phyloP scores from a whole-genome alignment of 495 filamentous ascomycete species.

The Penicillium canariense region DNA sequence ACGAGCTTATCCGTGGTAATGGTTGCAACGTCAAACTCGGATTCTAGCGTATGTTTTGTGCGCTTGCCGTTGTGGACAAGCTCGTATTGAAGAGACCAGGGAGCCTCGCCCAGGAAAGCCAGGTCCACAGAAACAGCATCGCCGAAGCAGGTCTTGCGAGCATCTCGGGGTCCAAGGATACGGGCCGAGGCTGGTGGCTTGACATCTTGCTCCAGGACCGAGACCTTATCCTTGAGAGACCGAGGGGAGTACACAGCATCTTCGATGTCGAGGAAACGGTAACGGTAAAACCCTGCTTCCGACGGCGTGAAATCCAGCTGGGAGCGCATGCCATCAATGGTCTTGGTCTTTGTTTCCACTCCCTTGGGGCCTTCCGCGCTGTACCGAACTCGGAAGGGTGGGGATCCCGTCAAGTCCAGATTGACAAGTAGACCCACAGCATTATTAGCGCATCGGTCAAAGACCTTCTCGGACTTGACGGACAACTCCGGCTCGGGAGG shows the following conservation, averaged over 20 bases:
- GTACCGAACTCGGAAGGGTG: slow-evolving; percentile 79
- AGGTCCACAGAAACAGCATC: slow-evolving; percentile 72
- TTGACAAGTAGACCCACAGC: slow-evolving; percentile 86
- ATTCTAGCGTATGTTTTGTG: slow-evolving; percentile 60
- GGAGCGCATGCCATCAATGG: slow-evolving; percentile 63
- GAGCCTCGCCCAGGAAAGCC: slow-evolving; percentile 71
- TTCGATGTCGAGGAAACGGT: slow-evolving; percentile 74
- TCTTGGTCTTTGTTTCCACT: slow-evolving; percentile 46
- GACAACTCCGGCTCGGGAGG: slow-evolving; percentile 81
- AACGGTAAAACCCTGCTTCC: slow-evolving; percentile 80
- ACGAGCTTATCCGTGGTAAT: slow-evolving; percentile 72
- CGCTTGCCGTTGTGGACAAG: slow-evolving; percentile 86
- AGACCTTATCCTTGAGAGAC: slow-evolving; percentile 49
- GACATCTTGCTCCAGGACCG: slow-evolving; percentile 79
- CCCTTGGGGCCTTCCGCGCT: slow-evolving; percentile 60
- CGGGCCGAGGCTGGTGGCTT: slow-evolving; percentile 83
- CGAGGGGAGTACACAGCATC: slow-evolving; percentile 70
- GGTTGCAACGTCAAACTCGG: slow-evolving; percentile 56
- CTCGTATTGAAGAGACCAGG: slow-evolving; percentile 91
- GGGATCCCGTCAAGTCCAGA: slow-evolving; percentile 83
- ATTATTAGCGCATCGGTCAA: slow-evolving; percentile 91
- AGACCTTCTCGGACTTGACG: slow-evolving; percentile 72
- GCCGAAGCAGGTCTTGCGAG: slow-evolving; percentile 72
- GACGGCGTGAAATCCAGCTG: slow-evolving; percentile 82
- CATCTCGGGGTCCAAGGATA: slow-evolving; percentile 55